Conservation (phyloP, 1,284 basidiomycete genomes). For the Mycosarcoma mackinlayi region DNA sequence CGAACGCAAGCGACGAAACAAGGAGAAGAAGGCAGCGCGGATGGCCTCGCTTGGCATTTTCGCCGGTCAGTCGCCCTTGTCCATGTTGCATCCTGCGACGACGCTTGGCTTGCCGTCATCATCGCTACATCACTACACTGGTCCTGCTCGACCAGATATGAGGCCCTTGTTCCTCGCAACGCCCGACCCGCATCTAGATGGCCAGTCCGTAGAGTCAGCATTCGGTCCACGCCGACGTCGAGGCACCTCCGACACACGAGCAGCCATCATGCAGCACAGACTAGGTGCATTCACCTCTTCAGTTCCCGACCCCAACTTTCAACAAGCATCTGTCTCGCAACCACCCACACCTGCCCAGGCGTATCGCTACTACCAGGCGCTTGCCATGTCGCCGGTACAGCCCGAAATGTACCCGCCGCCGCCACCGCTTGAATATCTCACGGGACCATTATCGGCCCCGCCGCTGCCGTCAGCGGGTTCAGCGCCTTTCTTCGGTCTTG, state of each 20-base stretch:
- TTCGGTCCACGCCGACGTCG: conserved; percentile 43
- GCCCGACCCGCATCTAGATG: conserved; percentile 15
- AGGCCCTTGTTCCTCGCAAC: conserved; percentile 22
- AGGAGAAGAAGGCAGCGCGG: conserved; percentile 49
- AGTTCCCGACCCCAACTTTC: conserved; percentile 13
- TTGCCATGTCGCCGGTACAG: conserved; percentile 14
- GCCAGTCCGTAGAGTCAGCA: conserved; percentile 21
- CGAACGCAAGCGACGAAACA: conserved; percentile 59
- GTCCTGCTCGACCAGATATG: conserved; percentile 20
- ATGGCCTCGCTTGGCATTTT: conserved; percentile 42
- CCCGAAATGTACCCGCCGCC: conserved; percentile 3
- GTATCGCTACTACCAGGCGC: conserved; percentile 28
- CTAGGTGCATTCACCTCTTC: conserved; percentile 22
- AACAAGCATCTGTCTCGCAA: conserved; percentile 39
- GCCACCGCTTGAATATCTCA: conserved; percentile 12
- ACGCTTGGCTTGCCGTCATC: conserved; percentile 23
- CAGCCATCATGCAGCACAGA: conserved; percentile 18
- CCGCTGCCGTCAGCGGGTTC: conserved; percentile 16
- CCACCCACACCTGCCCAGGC: conserved; percentile 36
- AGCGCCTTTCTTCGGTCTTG: conserved; percentile 9
- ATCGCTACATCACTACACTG: conserved; percentile 23
- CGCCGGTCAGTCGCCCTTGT: conserved; percentile 42
- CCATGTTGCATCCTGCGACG: conserved; percentile 34
- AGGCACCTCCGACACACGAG: conserved; percentile 32
- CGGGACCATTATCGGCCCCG: conserved; percentile 19